Evolutionary conservation across 371 early-diverging fungal species (phyloP).

Genomic region (Mortierella sp.): DNA sequence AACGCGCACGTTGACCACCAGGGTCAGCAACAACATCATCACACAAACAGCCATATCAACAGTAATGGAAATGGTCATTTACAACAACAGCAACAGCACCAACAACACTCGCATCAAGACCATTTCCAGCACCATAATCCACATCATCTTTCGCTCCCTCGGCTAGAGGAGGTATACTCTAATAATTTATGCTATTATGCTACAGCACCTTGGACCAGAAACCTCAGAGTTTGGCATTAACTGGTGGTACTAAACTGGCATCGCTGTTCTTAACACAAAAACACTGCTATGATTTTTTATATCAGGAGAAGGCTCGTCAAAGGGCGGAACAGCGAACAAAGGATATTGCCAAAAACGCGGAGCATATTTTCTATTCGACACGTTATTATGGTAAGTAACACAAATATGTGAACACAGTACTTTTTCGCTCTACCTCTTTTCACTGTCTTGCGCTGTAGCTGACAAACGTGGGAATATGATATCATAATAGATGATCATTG

Average conservation of each 20-base stretch:
- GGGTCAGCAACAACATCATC: conserved; percentile 28
- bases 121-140: conserved; percentile 10
- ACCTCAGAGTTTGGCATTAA: too few relatives aligned
- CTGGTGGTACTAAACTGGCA: too few relatives aligned
- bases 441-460: neutral
- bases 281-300: neutral
- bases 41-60: conserved; percentile 3
- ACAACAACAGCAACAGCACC: conserved; percentile 23
- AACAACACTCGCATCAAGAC: conserved; percentile 10
- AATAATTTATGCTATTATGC: too few relatives aligned
- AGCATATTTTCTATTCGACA: conserved; percentile 70
- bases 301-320: conserved; percentile 43
- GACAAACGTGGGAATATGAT: too few relatives aligned
- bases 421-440: neutral
- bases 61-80: neutral
- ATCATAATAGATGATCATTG: conserved; percentile 56
- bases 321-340: conserved; percentile 57
- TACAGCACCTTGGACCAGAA: too few relatives aligned
- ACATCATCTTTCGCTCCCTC: conserved; percentile 9
- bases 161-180: conserved; percentile 32
- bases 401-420: neutral
- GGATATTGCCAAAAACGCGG: conserved; percentile 63
- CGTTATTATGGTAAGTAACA: conserved; percentile 63
- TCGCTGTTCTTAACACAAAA: too few relatives aligned
- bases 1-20: conserved; percentile 18